Base-by-base conservation (phyloP, 2,329 filamentous ascomycete genomes). In the Xylaria sp. region DNA sequence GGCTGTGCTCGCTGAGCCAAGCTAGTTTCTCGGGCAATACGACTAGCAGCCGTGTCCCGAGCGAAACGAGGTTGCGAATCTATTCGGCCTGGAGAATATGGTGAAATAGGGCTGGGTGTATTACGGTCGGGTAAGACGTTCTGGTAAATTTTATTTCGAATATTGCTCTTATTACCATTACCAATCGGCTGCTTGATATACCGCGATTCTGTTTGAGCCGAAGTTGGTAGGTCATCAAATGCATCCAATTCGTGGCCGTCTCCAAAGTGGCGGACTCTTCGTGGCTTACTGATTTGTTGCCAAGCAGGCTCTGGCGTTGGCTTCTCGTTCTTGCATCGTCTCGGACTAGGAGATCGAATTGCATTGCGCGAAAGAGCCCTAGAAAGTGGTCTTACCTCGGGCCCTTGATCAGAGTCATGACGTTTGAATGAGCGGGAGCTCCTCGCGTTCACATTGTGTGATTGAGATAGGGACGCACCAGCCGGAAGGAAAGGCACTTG, bases 221-320 rank as follows among this genome's bases (percentile, higher is more conserved):
- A 97, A 0, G 94, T 98, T 1, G 95, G 95, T 63, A 99, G 82
- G 79, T 99, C 96, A 77, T 99, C 96, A 77, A 99, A 98, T 2
- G 87, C 89, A 72, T 98, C 95, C 38, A 99, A 85, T 79, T 99
- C 96, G 67, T 91, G 92, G 17, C 96, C 96, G 78, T 97, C 93
- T 13, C 96, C 96, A 80, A 96, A 99, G 73, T 92, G 89, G 51
- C 89, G 86, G 66, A 85, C 84, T 45, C 89, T 85, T 39, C 87
- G 85, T 2, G 93, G 93, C 77, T 90, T 92, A 69, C 87, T 94
- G 66, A 97, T 81, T 53, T 91, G 89, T 71, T 91, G 88, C 83
- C 84, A 87, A 5, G 81, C 80, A 44, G 84, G 84, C 53, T 85
- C 85, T 45, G 79, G 75, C 10, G 77, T 76, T 54, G 78, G 72